Base-by-base conservation (phyloP, 345 rosid species). In the Linum tenue region DNA sequence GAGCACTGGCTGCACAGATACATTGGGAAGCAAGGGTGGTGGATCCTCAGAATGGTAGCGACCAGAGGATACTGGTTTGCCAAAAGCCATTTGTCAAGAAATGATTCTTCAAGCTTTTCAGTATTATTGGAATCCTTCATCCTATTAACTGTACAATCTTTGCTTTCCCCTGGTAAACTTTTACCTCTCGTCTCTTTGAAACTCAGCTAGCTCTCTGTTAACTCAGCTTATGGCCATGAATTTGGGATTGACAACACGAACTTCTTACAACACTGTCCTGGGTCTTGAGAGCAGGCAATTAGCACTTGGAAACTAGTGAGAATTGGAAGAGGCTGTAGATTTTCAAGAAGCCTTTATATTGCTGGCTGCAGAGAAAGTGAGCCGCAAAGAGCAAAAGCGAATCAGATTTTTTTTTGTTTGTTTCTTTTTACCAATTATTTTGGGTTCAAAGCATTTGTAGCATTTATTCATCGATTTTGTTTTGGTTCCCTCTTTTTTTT, bases 11-110 rank as follows among this genome's bases (percentile, higher is more conserved):
- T 53, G 77, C 92, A 35, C 85, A 87, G 69, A 78, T 91, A 15
- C 86, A 87, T n/a, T 94, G 97, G 99, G 97, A 94, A 85, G 97
- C 97, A 72, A 80, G 99, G 71, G 91, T 91, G 73, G 89, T 91
- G 14, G 96, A 87, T 82, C 84, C 87, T 69, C 96, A 94, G 73
- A 92, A 88, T 69, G 99, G 97, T 67, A 87, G 90, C 60, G 97
- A 94, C 75, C 91, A 94, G 76, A 83, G 97, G 58, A 85, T 91
- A 64, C 97, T 94, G 48, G 96, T 94, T 75, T 91, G 97, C 80
- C 95, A 91, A 73, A 91, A 91, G 71, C 99, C 89, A 15, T 91
- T 91, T 65, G 70, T 88, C 72, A 87, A 69, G 72, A 94, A 88
- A 72, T 94, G 80, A 88, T 71, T 64, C 70, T 58, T 79, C 63